Base-by-base conservation (phyloP, 345 rosid species). In the Syzygium oleosum region DNA sequence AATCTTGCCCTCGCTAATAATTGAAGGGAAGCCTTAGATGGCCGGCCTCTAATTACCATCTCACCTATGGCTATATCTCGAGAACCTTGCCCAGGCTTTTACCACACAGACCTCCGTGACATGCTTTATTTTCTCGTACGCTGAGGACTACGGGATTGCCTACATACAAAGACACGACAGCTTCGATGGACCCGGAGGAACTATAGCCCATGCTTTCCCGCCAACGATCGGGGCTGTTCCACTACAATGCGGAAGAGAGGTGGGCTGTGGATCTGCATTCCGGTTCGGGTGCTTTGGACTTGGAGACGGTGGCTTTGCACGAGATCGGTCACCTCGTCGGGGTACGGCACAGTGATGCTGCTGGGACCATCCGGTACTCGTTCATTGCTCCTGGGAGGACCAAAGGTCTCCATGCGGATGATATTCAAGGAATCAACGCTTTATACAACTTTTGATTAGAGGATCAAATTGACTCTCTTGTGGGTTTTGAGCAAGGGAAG, bases 251-350 rank as follows among this genome's bases (percentile, higher is more conserved):
- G n/a, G n/a, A n/a, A n/a, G n/a, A n/a, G n/a, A n/a, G n/a, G n/a
- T n/a, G n/a, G n/a, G n/a, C n/a, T 5, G 89, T 58, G 4, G 85
- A 87, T 6, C 5, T 78, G 77, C 46, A 9, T 1, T 2, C 52
- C 38, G 2, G 88, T 68, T 3, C 59, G 86, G 4, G 63, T 5
- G 63, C 68, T 3, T 38, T 25, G 5, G 86, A 90, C 25, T 21
- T 88, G 83, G 91, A 87, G 84, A 77, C 92, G 2, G 86, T 91
- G 15, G 95, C 91, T 2, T 31, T 91, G 84, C 93, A 92, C 77
- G 95, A 93, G 85, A 91, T 91, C 3, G 93, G 93, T 1, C 95
- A 93, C 85, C 88, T 89, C 23, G 91, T 92, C 3, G 93, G 93
- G 14, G 91, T 92, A 6, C 63, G 7, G 1, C 95, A 93, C 86